Base-by-base conservation (phyloP, 306 rosid genomes). In the Lagenaria siceraria region DNA sequence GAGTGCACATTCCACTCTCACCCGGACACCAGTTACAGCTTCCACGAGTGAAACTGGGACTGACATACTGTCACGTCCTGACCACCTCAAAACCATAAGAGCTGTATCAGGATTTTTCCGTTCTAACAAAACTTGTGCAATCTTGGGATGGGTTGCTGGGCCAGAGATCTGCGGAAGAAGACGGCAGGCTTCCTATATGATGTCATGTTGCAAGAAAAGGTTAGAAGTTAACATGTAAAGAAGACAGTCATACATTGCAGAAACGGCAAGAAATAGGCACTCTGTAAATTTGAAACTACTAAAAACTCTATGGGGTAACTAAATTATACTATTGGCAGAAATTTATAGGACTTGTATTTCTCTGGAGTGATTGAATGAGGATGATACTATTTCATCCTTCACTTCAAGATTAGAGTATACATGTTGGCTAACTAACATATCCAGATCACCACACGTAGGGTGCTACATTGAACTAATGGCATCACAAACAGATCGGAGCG, bases 1-100 rank as follows among this genome's bases (percentile, higher is more conserved):
- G 81, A 90, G 98, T 65, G 96, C 99, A 88, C 96, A 90, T 87
- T 96, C 97, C 81, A 96, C 85, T 85, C 98, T 88, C 80, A 96
- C 99, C 80, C 99, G 89, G 78, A 96, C 96, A 82, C 97, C 89
- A 85, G 91, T 92, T 65, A 89, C 96, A 76, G 98, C 99, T 86
- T 92, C 99, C 71, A 86, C 63, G 64, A 96, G 97, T 65, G 96
- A 92, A 85, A 85, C 79, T 74, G 83, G 53, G 68, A 78, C 85
- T 19, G 88, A 85, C 40, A 86, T 84, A 79, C 95, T 89, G 80
- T 92, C 99, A 77, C 82, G 88, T 54, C 98, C 99, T 65, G 98
- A 86, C 91, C 96, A 96, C 86, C 98, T 88, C 82, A 96, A 88
- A 83, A 92, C 92, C 89, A 87, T 88, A 65, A 96, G 91, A 70